These are phyloP conservation scores for Neurospora intermedia DNA, from an alignment of 495 filamentous ascomycete genomes.

Conservation along the genomic window DNA sequence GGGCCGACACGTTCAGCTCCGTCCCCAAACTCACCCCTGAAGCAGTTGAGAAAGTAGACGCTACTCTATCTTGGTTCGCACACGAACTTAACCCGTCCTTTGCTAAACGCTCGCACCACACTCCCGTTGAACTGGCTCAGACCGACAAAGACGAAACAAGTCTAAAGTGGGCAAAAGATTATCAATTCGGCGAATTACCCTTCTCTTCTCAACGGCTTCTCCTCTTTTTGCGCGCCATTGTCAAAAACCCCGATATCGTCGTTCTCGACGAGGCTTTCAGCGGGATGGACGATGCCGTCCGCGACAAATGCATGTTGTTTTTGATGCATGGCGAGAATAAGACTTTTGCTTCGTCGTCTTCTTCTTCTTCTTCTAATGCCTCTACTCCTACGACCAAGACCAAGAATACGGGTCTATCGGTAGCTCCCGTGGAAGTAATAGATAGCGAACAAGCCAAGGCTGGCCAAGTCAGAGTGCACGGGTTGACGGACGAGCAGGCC, in stretches of 20 bases:
- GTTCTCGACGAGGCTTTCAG: conserved; percentile 91
- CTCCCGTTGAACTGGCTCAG: not conserved
- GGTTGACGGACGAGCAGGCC: conserved; percentile 58
- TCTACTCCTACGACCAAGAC: not conserved
- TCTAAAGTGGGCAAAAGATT: conserved; percentile 57
- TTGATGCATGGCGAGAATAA: conserved; percentile 50
- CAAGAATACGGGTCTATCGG: not conserved
- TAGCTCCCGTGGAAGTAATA: conserved; percentile 19
- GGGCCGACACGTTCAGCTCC: conserved; percentile 74
- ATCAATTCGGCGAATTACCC: conserved; percentile 61
- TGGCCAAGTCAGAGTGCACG: conserved; percentile 33
- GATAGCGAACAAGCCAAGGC: conserved; percentile 29
- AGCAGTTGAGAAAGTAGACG: conserved; percentile 46
- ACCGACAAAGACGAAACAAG: no score
- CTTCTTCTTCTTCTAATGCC: not conserved
- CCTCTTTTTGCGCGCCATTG: conserved; percentile 74
- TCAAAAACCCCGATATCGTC: conserved; percentile 75
- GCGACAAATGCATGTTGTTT: conserved; percentile 74
- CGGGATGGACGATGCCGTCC: conserved; percentile 72
- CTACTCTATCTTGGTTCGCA: conserved; percentile 62
- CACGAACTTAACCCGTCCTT: conserved; percentile 52
- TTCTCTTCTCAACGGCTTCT: conserved; percentile 73
- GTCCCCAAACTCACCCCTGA: conserved; percentile 50
- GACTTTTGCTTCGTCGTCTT: conserved; percentile 11
- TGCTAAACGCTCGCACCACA: not conserved